Evolutionary conservation across 140 eudicot genomes (phyloP).

Genomic region (Senecio squalidus): DNA sequence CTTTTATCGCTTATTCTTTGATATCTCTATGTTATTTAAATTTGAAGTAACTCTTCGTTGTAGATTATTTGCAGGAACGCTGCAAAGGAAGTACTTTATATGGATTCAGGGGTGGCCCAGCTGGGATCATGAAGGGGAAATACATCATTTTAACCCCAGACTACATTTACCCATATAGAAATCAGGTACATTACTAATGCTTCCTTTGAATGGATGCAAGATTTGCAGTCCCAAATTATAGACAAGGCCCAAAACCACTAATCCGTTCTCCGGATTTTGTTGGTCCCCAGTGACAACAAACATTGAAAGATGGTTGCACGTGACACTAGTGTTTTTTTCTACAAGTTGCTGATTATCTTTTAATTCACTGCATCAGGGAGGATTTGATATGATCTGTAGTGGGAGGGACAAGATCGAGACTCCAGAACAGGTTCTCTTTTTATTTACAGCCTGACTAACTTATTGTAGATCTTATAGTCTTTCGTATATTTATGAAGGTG

Average conservation of each 20-base stretch:
- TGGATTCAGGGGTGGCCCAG: constrained; percentile 75
- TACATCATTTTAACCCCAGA: constrained; percentile 50
- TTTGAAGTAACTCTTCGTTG: background rate
- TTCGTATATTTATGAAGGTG: background rate
- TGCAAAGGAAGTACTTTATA: constrained; percentile 61
- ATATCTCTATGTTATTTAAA: background rate
- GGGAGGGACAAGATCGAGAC: constrained; percentile 96
- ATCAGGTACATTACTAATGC: constrained; percentile 58
- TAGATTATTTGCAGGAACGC: constrained; percentile 66
- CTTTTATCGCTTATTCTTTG: background rate
- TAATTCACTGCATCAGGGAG: constrained; percentile 51
- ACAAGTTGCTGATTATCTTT: constrained; percentile 10
- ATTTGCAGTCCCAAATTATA: no score
- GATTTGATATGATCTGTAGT: constrained; percentile 89
- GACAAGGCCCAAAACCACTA: no score
- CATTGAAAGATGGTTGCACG: background rate
- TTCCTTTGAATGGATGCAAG: no score
- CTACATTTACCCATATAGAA: constrained; percentile 60
- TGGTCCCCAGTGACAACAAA: background rate
- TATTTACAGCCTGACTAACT: background rate
- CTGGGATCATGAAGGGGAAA: constrained; percentile 74
- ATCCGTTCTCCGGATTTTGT: background rate
- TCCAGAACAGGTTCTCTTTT: constrained; percentile 60
- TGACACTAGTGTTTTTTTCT: background rate
- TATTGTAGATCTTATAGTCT: background rate